These are phyloP conservation scores for Saxophila tyrrhenica DNA, from an alignment of 495 filamentous ascomycete genomes.

Conservation along the genomic window DNA sequence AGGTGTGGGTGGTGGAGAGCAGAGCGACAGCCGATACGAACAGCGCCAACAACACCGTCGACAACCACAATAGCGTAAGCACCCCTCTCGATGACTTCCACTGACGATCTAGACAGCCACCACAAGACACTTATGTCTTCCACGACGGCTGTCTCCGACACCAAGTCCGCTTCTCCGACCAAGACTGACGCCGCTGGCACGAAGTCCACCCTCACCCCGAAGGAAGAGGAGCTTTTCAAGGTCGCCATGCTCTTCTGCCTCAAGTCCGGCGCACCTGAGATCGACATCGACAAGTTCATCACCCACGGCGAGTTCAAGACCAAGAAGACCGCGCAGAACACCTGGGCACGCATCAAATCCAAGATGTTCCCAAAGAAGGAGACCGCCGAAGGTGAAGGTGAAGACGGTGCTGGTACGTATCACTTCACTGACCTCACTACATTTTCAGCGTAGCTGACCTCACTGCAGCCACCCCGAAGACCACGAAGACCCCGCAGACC, in stretches of 20 bases:
- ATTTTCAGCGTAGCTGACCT: background rate
- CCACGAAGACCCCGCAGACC: background rate
- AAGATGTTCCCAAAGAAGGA: constrained; percentile 4
- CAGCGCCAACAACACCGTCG: background rate
- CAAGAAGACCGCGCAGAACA: constrained; percentile 14
- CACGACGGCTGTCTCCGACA: background rate
- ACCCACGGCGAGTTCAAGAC: constrained; percentile 11
- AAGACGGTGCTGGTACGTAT: background rate
- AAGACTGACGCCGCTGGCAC: background rate
- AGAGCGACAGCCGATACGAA: too few relatives aligned
- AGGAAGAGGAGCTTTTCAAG: constrained; percentile 10
- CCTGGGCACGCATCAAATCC: constrained; percentile 14
- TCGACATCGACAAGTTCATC: constrained; percentile 13
- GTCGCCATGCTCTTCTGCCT: constrained; percentile 9
- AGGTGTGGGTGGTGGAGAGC: too few relatives aligned
- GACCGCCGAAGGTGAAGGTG: background rate
- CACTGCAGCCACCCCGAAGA: background rate
- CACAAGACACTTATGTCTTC: background rate
- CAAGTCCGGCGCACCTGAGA: constrained; percentile 11
- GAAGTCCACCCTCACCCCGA: background rate
- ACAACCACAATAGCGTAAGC: too few relatives aligned
- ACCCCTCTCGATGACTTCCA: background rate
- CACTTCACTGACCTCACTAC: background rate
- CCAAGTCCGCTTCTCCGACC: background rate
- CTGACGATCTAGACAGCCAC: background rate